Base-by-base conservation (phyloP, 441 rosid genomes). In the Aleurites moluccanus region DNA sequence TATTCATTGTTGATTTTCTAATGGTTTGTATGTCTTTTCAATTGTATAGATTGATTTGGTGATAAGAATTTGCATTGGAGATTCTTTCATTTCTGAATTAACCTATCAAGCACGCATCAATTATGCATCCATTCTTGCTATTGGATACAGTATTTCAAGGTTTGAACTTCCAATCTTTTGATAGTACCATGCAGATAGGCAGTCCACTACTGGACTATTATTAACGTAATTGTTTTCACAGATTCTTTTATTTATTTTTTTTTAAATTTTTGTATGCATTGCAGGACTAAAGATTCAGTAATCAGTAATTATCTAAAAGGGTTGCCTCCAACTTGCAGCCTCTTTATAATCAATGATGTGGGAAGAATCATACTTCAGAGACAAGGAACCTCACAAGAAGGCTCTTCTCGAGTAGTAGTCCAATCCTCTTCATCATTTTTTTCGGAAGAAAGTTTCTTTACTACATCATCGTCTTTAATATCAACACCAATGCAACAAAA, bases 331-430 rank as follows among this genome's bases (percentile, higher is more conserved):
- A 74, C 86, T 67, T 83, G 88, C 77, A 76, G 78, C 13, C 82
- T 85, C 75, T 52, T 85, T 63, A 74, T 76, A 33, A 56, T 85
- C 73, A 83, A 79, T 40, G 69, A 42, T 69, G 68, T 72, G 10
- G 84, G 85, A 16, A 81, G 74, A 70, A 70, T 73, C 20, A 15
- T 63, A 21, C 67, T 83, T 73, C 82, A 61, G 73, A 68, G 62
- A 64, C 88, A 77, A 65, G 85, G 85, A 76, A 85, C 86, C 70
- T 80, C 79, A 16, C 88, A 83, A 69, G 76, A 85, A 73, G 86
- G 85, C 75, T 81, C 86, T 64, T 40, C 52, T 68, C 56, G 40
- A 56, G 55, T 59, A 45, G 8, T 68, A 57, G 72, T 80, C 35
- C 56, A 62, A 74, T 55, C 83, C 44, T 73, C 65, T n/a, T 28